Evolutionary conservation across 1,284 basidiomycete genomes (phyloP).

Genomic region (Peniophora sp.): DNA sequence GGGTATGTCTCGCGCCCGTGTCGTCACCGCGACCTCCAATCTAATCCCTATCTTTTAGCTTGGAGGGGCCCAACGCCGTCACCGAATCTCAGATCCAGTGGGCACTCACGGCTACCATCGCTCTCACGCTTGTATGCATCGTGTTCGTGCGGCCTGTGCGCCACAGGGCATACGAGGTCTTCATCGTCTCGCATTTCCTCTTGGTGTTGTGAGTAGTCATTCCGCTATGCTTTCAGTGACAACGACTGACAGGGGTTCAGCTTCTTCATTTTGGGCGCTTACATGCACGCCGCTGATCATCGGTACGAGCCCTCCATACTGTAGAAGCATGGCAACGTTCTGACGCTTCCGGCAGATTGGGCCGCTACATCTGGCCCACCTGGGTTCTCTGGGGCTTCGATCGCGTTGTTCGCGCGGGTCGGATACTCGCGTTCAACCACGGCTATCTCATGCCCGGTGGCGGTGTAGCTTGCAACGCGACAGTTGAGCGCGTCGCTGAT

Average conservation of each 20-base stretch:
- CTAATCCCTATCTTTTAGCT: neutral
- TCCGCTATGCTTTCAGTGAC: neutral
- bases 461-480: conserved; percentile 26
- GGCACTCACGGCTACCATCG: conserved; percentile 11
- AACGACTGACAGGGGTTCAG: conserved; percentile 7
- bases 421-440: conserved; percentile 46
- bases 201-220: conserved; percentile 15
- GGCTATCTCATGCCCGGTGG: conserved; percentile 25
- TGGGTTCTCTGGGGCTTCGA: conserved; percentile 63
- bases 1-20: conserved; percentile 4
- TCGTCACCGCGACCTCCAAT: neutral
- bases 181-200: conserved; percentile 18
- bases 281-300: conserved; percentile 27
- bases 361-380: conserved; percentile 43
- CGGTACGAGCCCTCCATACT: conserved; percentile 12
- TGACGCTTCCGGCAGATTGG: conserved; percentile 12
- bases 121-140: conserved; percentile 14
- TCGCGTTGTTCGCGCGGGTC: conserved; percentile 41
- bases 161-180: conserved; percentile 16
- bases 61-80: neutral
- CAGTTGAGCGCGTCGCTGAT: conserved; percentile 36
- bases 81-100: neutral
- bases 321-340: neutral
- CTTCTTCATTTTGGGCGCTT: conserved; percentile 16
- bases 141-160: conserved; percentile 17